These are phyloP conservation scores for Aphanomyces invadans DNA, from an alignment of 352 stramenopile genomes.

Conservation along the genomic window DNA sequence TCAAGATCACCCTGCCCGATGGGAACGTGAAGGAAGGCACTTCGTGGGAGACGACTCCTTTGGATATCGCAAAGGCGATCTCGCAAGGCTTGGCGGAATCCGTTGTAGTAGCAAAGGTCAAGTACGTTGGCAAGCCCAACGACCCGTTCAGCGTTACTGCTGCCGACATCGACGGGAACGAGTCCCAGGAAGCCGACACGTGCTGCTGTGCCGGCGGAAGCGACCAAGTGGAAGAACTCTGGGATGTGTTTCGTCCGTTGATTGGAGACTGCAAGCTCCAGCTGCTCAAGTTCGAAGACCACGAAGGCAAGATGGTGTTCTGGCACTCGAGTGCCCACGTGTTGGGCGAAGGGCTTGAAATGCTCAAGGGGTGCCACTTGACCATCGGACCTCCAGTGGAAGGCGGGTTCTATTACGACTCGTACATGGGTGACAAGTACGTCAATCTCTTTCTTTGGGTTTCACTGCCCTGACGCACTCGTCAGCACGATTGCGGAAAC, in stretches of 20 bases:
- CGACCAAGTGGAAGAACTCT: slow-evolving; percentile 78
- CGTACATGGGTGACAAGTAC: slow-evolving; percentile 92
- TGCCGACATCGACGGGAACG: slow-evolving; percentile 86
- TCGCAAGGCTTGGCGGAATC: slow-evolving; percentile 92
- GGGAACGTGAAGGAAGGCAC: slow-evolving; percentile 88
- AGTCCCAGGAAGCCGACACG: slow-evolving; percentile 45
- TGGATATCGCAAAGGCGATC: slow-evolving; percentile 93
- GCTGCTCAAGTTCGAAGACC: slow-evolving; percentile 98
- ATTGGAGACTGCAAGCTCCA: slow-evolving; percentile 95
- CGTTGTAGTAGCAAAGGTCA: slow-evolving; percentile 90
- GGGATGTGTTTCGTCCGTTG: slow-evolving; percentile 95
- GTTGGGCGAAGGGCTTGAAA: slow-evolving; percentile 95
- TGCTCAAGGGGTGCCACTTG: slow-evolving; percentile 93
- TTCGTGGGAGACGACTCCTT: slow-evolving; percentile 93
- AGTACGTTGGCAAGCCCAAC: slow-evolving; percentile 53
- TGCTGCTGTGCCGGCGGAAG: slow-evolving; percentile 43
- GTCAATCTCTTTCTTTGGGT: not conserved
- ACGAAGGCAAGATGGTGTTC: slow-evolving; percentile 93
- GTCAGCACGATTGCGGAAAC: slow-evolving; percentile 47
- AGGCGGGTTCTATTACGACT: slow-evolving; percentile 99
- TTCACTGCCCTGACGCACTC: not conserved
- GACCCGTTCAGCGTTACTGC: slow-evolving; percentile 73
- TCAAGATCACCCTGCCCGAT: slow-evolving; percentile 97
- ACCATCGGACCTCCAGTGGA: slow-evolving; percentile 95
- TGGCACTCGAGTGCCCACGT: slow-evolving; percentile 98